phyloP scores from a whole-genome alignment of 495 filamentous ascomycete genomes.

The Acidomyces sp. region DNA sequence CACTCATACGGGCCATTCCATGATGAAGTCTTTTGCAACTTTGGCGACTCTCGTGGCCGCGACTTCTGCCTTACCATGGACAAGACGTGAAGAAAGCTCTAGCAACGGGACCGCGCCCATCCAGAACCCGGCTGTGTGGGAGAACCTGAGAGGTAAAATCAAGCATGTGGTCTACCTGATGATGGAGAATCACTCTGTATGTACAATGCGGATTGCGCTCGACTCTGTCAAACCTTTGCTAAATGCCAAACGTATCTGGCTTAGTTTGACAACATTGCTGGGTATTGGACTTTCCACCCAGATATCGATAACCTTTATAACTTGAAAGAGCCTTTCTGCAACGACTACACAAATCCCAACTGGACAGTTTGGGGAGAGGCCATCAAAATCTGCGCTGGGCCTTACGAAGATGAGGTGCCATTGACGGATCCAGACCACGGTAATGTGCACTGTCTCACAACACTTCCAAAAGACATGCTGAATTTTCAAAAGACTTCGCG shows the following conservation, averaged over 20 bases:
- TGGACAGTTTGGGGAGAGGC: conserved; percentile 34
- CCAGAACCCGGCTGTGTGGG: conserved; percentile 10
- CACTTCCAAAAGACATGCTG: too few relatives aligned
- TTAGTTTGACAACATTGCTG: conserved; percentile 36
- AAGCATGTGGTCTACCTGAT: conserved; percentile 36
- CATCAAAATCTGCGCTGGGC: conserved; percentile 29
- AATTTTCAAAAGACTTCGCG: too few relatives aligned
- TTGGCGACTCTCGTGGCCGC: conserved; percentile 2
- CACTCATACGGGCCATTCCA: neutral
- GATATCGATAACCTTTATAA: conserved; percentile 33
- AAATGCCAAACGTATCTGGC: too few relatives aligned
- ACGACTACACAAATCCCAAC: conserved; percentile 28
- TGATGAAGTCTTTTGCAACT: conserved; percentile 4
- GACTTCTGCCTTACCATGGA: conserved; percentile 3
- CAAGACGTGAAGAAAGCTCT: conserved; percentile 4
- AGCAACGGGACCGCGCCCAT: conserved; percentile 6
- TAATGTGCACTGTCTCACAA: too few relatives aligned
- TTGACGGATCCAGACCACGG: conserved; percentile 32
- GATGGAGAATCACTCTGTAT: conserved; percentile 37
- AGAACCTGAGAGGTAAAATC: conserved; percentile 23
- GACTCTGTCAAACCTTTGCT: too few relatives aligned
- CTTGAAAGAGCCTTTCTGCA: conserved; percentile 30
- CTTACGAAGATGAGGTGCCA: conserved; percentile 32
- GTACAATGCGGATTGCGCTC: too few relatives aligned
- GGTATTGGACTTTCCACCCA: conserved; percentile 33